Conservation (phyloP, 2,329 filamentous ascomycete species). For the Davidsoniella australis region DNA sequence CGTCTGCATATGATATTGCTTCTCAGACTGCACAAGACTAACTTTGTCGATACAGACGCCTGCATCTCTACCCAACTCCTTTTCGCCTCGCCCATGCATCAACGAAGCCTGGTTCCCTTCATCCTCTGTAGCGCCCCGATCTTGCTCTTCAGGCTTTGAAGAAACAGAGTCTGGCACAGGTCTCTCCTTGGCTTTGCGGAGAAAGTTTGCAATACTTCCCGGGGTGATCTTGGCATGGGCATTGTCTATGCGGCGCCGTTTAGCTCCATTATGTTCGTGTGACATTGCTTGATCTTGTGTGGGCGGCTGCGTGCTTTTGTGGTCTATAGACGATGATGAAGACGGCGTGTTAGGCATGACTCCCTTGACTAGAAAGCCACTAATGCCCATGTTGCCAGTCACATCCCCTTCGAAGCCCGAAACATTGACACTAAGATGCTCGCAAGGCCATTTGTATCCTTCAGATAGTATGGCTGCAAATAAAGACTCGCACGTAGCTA, state of each 20-base stretch:
- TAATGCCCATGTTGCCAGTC: slow-evolving; percentile 70
- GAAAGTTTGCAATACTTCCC: slow-evolving; percentile 4
- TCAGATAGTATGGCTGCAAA: slow-evolving; percentile 64
- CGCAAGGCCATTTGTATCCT: slow-evolving; percentile 65
- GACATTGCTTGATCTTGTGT: background rate
- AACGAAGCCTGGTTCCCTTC: background rate
- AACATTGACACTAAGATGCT: slow-evolving; percentile 76
- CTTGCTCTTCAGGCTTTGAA: background rate
- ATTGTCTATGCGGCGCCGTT: slow-evolving; percentile 1
- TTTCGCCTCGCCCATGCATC: background rate
- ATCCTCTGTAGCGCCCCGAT: background rate
- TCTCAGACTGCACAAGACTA: no score
- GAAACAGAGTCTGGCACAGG: no score
- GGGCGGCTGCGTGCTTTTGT: background rate
- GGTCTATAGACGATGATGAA: background rate
- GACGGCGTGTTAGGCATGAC: background rate
- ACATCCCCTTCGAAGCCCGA: slow-evolving; percentile 84
- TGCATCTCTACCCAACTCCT: no score
- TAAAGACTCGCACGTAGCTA: slow-evolving; percentile 17
- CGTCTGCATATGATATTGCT: no score
- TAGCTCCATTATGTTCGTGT: background rate
- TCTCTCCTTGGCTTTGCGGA: slow-evolving; percentile 1
- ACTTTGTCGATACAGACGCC: no score
- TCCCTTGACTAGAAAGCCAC: slow-evolving; percentile 62
- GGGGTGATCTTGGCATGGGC: no score